A percentile compares a stretch with the other conserved stretches of the same genome.
Evolutionary conservation across 768 basidiomycete genomes (phyloP).

Genomic region (Leucocoprinus birnbaumii): DNA sequence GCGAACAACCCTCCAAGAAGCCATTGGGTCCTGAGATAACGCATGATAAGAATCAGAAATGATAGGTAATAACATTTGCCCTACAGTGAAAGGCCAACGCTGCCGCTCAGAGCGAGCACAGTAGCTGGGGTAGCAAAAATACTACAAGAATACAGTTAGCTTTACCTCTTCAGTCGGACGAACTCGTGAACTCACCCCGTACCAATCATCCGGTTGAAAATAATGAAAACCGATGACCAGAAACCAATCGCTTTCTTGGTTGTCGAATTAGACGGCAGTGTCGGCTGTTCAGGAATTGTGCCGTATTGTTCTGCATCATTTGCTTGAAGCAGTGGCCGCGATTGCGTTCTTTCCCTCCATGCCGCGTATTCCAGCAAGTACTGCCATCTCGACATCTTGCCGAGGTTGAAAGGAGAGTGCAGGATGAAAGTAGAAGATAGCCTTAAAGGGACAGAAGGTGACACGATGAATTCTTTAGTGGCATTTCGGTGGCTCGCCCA

Average conservation of each 20-base stretch:
- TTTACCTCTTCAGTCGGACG: neutral
- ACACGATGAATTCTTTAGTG: no score
- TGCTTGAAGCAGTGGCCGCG: neutral
- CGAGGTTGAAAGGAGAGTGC: no score
- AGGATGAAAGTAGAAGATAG: no score
- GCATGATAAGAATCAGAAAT: neutral
- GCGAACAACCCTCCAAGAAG: constrained; percentile 38
- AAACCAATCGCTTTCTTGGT: constrained; percentile 20
- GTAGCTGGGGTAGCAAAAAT: constrained; percentile 41
- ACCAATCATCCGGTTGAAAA: constrained; percentile 36
- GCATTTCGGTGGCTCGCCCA: no score
- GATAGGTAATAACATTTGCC: constrained; percentile 1
- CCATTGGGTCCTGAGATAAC: constrained; percentile 40
- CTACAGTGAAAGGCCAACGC: constrained; percentile 37
- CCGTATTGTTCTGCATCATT: neutral
- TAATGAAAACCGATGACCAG: constrained; percentile 31
- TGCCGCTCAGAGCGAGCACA: constrained; percentile 35
- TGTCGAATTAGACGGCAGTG: neutral
- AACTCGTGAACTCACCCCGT: constrained; percentile 23
- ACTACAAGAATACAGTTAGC: constrained; percentile 14
- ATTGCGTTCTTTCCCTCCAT: neutral
- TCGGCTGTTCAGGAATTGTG: neutral
- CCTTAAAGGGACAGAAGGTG: no score
- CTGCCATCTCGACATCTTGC: neutral
- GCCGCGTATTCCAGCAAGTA: neutral